Base-by-base conservation (phyloP, 805 yeast genomes). In the Teunomyces aglyptinius region DNA sequence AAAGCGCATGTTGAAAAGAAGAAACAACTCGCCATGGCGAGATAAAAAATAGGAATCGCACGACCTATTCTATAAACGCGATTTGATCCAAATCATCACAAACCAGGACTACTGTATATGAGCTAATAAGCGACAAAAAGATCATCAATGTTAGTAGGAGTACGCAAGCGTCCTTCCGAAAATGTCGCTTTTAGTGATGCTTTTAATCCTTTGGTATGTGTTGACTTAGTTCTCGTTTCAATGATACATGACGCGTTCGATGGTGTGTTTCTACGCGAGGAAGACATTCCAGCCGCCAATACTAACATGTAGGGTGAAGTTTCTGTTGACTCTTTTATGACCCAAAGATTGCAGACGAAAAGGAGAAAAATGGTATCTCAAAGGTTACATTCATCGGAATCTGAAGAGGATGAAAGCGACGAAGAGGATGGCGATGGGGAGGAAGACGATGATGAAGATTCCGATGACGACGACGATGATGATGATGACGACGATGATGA, bases 401-500 rank as follows among this genome's bases (percentile, higher is more conserved):
- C 41, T 28, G 31, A 13, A 27, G 8, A 32, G 1, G 44, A 22
- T 8, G 33, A 36, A 3, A 29, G 20, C 13, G n/a, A 15, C 19
- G 36, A 46, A 22, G 28, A 31, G 4, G 48, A 31, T 5, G 33
- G 13, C 16, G 18, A 31, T 13, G 44, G 39, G 3, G 54, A 46
- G 11, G 54, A 47, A 11, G 44, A 13, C 2, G 52, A 43, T 4
- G 50, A 45, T 3, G 50, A 43, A 10, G 54, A 49, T 6, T 7
- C 7, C 24, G 49, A 42, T n/a, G 49, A 47, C 26, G 57, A 52
- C 2, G 48, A 42, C 7, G 46, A 41, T 3, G 55, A 56, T n/a
- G 60, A 56, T 2, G 53, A 51, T 3, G 64, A 58, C 10, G 47
- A 44, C 3, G 52, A 44, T 2, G 51, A 41, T 5, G 44, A 41